These are phyloP conservation scores for Moringa oleifera DNA, from an alignment of 345 rosid species.

Conservation along the genomic window DNA sequence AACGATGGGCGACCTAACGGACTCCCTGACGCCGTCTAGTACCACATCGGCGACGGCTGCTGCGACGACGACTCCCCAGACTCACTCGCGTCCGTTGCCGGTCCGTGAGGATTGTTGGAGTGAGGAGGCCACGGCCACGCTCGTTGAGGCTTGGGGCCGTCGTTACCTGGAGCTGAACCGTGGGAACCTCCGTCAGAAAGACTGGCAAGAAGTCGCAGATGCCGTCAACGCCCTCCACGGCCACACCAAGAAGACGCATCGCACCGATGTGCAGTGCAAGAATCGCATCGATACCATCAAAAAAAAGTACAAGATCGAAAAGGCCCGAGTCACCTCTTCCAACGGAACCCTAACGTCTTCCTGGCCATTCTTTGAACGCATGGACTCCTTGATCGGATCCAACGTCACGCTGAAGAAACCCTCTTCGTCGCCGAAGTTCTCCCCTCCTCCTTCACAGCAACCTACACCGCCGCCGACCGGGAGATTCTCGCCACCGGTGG, in stretches of 20 bases:
- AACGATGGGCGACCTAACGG: conserved; percentile 41
- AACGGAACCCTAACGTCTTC: conserved; percentile 43
- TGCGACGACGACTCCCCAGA: conserved; percentile 14
- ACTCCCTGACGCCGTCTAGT: conserved; percentile 24
- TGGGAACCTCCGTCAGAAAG: conserved; percentile 81
- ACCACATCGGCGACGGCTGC: conserved; percentile 13
- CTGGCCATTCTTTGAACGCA: conserved; percentile 66
- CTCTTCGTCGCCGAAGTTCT: conserved; percentile 31
- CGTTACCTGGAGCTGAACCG: conserved; percentile 72
- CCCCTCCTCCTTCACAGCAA: conserved; percentile 8
- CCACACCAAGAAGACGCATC: conserved; percentile 65
- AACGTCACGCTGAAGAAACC: conserved; percentile 31
- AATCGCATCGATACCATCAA: conserved; percentile 77
- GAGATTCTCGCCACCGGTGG: conserved; percentile 40
- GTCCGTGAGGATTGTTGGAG: conserved; percentile 85
- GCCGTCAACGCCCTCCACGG: conserved; percentile 72
- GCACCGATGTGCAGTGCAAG: conserved; percentile 82
- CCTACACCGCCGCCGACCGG: conserved; percentile 2
- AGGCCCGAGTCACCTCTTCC: conserved; percentile 47
- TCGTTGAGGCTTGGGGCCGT: conserved; percentile 71
- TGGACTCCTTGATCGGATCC: conserved; percentile 60
- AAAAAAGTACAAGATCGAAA: conserved; percentile 78
- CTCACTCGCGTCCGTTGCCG: conserved; percentile 40
- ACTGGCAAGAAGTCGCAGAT: conserved; percentile 83
- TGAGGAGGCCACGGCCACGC: conserved; percentile 77